These are phyloP conservation scores for Leccinum variicolor DNA, from an alignment of 768 basidiomycete species.

Conservation along the genomic window DNA sequence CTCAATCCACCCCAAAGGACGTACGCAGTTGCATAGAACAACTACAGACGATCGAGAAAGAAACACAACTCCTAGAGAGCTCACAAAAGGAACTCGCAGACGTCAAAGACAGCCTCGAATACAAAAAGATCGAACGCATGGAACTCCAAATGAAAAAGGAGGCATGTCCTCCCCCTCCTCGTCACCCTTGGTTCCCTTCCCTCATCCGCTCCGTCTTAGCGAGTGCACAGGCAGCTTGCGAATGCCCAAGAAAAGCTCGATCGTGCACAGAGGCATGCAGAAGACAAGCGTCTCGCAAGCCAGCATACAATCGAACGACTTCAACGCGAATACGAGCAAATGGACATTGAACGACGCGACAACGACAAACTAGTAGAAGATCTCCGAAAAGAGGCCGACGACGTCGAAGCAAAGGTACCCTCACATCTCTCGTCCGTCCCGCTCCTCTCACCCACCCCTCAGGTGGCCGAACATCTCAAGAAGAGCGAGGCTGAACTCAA, in stretches of 20 bases:
- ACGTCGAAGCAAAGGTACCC: constrained; percentile 60
- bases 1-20: constrained; percentile 44
- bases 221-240: constrained; percentile 71
- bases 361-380: constrained; percentile 80
- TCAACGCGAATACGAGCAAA: constrained; percentile 75
- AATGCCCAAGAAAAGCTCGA: constrained; percentile 85
- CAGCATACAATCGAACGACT: constrained; percentile 72
- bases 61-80: constrained; percentile 57
- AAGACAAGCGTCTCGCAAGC: constrained; percentile 74
- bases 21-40: constrained; percentile 70
- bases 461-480: constrained; percentile 78
- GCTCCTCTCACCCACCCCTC: background rate
- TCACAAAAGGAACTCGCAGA: constrained; percentile 67
- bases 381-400: constrained; percentile 64
- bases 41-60: constrained; percentile 69
- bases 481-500: constrained; percentile 76
- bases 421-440: background rate
- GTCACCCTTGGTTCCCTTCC: background rate
- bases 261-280: constrained; percentile 72
- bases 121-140: constrained; percentile 71
- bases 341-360: constrained; percentile 71
- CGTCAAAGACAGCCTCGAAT: constrained; percentile 64
- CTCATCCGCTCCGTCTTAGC: constrained; percentile 40
- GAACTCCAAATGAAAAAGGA: constrained; percentile 67
- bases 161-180: constrained; percentile 36